Evolutionary conservation across 2,329 filamentous ascomycete genomes (phyloP).

Genomic region (Colletotrichum sp.): DNA sequence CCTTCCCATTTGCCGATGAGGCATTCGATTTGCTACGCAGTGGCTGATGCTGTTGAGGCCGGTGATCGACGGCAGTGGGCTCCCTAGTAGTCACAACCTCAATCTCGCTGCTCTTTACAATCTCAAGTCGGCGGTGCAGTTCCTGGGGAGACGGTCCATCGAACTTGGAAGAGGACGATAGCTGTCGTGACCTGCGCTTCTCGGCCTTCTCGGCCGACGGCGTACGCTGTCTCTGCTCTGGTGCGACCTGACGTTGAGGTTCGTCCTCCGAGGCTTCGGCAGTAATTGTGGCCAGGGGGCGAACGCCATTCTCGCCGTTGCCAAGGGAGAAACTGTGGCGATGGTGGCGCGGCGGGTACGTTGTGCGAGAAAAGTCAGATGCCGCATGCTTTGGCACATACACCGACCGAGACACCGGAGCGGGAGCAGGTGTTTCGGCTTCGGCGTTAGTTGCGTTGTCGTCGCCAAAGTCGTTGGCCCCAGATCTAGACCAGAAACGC

Average conservation of each 20-base stretch:
- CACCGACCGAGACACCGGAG: not conserved
- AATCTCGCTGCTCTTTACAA: conserved; percentile 15
- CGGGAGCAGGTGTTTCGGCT: not conserved
- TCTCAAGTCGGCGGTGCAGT: conserved; percentile 14
- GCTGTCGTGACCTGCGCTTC: not conserved
- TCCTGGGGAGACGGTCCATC: conserved; percentile 5
- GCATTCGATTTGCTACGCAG: not conserved
- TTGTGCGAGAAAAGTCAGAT: conserved; percentile 30
- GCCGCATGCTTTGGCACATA: conserved; percentile 33
- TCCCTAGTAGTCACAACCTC: conserved; percentile 7
- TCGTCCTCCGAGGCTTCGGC: not conserved
- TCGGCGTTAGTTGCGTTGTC: not conserved
- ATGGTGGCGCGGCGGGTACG: conserved; percentile 17
- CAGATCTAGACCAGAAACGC: conserved; percentile 19
- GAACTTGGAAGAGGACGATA: not conserved
- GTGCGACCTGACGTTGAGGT: not conserved
- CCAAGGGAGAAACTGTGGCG: not conserved
- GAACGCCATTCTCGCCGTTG: not conserved
- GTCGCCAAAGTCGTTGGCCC: conserved; percentile 16
- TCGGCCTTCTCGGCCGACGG: not conserved
- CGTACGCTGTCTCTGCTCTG: not conserved
- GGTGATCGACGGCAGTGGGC: not conserved
- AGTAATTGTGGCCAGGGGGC: not conserved
- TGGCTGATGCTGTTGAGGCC: not conserved
- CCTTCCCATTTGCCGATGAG: not conserved